Evolutionary conservation across 495 filamentous ascomycete genomes (phyloP), one percentile per base, ranked within the genome.

Genomic region (Podospora didyma): DNA sequence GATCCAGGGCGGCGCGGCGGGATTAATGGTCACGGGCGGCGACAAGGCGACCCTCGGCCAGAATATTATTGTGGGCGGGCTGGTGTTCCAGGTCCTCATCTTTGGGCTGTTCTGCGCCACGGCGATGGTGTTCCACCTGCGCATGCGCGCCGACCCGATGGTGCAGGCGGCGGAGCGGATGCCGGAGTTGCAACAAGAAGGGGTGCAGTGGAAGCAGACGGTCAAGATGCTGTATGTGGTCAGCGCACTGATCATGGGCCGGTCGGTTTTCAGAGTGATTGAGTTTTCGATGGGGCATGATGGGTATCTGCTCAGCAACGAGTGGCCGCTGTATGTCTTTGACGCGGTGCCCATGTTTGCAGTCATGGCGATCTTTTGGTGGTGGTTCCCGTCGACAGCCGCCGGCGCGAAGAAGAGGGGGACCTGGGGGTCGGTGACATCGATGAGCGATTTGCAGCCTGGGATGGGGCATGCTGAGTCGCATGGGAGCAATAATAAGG

Each of bases 281-380:
- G 86, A 88, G 68, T 89, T 82, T 53, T 17, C 78, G 0, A 64
- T 79, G 63, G 85, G 86, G 0, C 65, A 76, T 46, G 68, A 73
- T 17, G 82, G 82, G 1, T 75, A 74, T 60, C 53, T 69, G 42
- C 57, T 85, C 57, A 62, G 52, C 16, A 69, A 80, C 42, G 85
- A 89, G 68, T 75, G 73, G 41, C 83, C 78, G 51, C 54, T 88
- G 49, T 88, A 87, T 57, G 60, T 83, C 2, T 87, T 88, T 58
- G 85, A 89, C 63, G 70, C 76, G 14, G 42, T 76, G 41, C 56
- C 82, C 42, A 88, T 89, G 84, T 61, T 81, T n/a, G 17, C 60
- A 0, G 77, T 75, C 9, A 75, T 81, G 62, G 51, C 77, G 1
- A 49, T 77, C 2, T 78, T 86, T 52, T 77, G 39, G 39, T 42